Conservation (phyloP, 2,329 filamentous ascomycete species). For the Botrytis galanthina region DNA sequence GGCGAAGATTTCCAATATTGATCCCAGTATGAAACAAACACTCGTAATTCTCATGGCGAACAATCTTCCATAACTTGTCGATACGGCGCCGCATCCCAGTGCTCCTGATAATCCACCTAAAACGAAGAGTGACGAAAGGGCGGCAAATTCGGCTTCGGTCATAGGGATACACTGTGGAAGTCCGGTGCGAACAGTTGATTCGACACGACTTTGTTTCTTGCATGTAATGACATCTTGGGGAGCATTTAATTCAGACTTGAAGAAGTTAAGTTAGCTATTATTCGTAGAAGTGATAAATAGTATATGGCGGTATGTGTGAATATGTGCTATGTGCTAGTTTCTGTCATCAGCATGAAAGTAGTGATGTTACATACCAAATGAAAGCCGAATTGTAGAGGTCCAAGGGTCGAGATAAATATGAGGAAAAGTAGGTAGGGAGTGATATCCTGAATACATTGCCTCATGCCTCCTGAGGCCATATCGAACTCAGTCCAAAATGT, state of each 20-base stretch:
- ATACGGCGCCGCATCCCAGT: conserved; percentile 73
- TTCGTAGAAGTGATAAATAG: conserved; percentile 7
- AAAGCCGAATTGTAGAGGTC: conserved; percentile 91
- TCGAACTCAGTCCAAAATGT: not conserved
- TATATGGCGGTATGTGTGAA: conserved; percentile 8
- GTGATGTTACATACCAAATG: conserved; percentile 64
- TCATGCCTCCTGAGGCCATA: conserved; percentile 36
- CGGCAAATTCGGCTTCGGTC: conserved; percentile 75
- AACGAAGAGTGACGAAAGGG: conserved; percentile 88
- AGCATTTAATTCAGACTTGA: conserved; percentile 87
- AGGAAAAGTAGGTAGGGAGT: conserved; percentile 77
- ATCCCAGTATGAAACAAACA: conserved; percentile 72
- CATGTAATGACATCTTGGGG: conserved; percentile 93
- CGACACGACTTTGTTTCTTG: conserved; percentile 55
- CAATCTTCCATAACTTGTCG: conserved; percentile 72
- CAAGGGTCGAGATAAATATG: conserved; percentile 74
- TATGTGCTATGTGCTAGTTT: not conserved
- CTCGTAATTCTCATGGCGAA: conserved; percentile 75
- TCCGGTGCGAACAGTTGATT: conserved; percentile 35
- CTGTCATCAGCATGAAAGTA: not conserved
- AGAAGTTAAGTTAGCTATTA: conserved; percentile 17
- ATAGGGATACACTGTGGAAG: conserved; percentile 84
- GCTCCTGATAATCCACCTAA: conserved; percentile 84
- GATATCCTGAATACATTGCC: conserved; percentile 43
- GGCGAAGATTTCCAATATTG: conserved; percentile 71